Conservation (phyloP, 352 stramenopile genomes). For the Phytophthora tentaculata region DNA sequence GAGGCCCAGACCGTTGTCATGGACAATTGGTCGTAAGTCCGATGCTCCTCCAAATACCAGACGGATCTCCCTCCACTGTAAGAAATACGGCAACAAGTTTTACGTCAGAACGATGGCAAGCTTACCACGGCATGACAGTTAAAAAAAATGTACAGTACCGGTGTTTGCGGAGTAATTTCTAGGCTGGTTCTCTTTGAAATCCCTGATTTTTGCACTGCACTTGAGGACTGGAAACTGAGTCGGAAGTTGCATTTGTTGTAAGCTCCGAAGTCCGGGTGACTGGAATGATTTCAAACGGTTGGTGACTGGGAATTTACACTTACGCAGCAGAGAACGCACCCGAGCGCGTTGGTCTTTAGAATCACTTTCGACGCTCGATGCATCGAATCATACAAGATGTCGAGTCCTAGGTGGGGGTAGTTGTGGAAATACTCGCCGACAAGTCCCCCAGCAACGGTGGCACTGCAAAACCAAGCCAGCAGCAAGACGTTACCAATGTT, state of each 20-base stretch:
- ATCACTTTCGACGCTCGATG: slow-evolving; percentile 82
- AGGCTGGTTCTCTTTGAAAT: slow-evolving; percentile 53
- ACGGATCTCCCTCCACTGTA: slow-evolving; percentile 76
- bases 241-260: slow-evolving; percentile 90
- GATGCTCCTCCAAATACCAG: slow-evolving; percentile 51
- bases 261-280: slow-evolving; percentile 78
- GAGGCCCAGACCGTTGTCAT: slow-evolving; percentile 76
- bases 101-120: background rate
- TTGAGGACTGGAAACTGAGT: slow-evolving; percentile 56
- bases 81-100: slow-evolving; percentile 4
- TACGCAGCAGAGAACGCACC: slow-evolving; percentile 36
- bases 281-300: too few relatives aligned
- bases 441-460: slow-evolving; percentile 57
- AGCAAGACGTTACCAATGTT: background rate
- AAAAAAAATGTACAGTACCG: slow-evolving; percentile 54
- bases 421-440: slow-evolving; percentile 88
- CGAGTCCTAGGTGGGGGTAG: slow-evolving; percentile 81
- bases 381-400: slow-evolving; percentile 78
- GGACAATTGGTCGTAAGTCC: slow-evolving; percentile 73
- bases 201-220: slow-evolving; percentile 49
- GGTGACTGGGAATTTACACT: background rate
- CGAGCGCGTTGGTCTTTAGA: slow-evolving; percentile 80
- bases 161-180: slow-evolving; percentile 71
- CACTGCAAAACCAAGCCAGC: slow-evolving; percentile 29
- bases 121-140: background rate